Percentiles rank a stretch among this genome's conserved stretches.
phyloP scores from a whole-genome alignment of 768 basidiomycete genomes.

The Phaeotremella fagi region DNA sequence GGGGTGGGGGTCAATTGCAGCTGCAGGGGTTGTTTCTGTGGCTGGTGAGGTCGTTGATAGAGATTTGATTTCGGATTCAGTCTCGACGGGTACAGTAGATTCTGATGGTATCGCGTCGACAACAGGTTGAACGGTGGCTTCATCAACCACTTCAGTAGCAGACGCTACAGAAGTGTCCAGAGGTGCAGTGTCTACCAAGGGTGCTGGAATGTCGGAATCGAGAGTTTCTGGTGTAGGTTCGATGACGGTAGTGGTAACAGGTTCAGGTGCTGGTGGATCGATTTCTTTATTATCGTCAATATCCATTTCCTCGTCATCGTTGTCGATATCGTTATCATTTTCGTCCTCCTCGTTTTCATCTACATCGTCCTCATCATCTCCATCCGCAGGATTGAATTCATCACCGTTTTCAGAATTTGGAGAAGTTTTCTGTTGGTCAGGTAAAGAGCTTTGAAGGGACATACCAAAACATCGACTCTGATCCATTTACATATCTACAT shows the following conservation, averaged over 20 bases:
- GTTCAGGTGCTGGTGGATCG: slow-evolving; percentile 1
- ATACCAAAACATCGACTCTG: slow-evolving; percentile 19
- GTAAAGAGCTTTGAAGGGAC: neutral
- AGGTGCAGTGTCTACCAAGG: neutral
- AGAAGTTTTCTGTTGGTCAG: neutral
- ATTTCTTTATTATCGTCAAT: slow-evolving; percentile 18
- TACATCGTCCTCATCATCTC: slow-evolving; percentile 30
- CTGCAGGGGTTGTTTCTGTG: too few species aligned
- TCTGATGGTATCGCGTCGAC: too few species aligned
- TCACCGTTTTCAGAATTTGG: neutral
- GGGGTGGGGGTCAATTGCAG: neutral
- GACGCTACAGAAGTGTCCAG: neutral
- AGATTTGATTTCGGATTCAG: neutral
- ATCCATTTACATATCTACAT: slow-evolving; percentile 42
- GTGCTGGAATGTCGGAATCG: neutral
- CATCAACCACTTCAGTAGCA: neutral
- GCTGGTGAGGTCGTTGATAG: neutral
- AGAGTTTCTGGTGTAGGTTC: neutral
- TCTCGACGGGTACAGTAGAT: neutral
- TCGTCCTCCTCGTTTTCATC: slow-evolving; percentile 12
- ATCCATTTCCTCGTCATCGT: slow-evolving; percentile 17
- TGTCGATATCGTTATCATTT: slow-evolving; percentile 12
- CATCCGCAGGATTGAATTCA: slow-evolving; percentile 8
- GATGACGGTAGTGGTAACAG: neutral
- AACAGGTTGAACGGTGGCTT: too few species aligned